Percentiles rank a stretch among this genome's conserved stretches.
These are phyloP conservation scores for Xerocomellus intermedius DNA, from an alignment of 768 basidiomycete genomes.

Conservation along the genomic window DNA sequence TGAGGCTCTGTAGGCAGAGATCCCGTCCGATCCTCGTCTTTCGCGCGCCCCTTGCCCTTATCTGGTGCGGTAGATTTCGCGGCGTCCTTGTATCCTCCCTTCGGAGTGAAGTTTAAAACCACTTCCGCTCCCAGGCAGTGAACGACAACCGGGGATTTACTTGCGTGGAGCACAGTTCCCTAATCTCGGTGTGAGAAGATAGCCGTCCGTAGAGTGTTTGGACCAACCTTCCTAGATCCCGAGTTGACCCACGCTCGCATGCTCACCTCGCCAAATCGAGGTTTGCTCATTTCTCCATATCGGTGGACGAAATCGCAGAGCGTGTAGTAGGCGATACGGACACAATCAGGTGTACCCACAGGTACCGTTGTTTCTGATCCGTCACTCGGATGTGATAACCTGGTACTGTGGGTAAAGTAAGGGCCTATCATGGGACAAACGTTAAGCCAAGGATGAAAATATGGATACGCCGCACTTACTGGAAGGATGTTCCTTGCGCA, in stretches of 20 bases:
- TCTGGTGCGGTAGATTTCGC: not conserved
- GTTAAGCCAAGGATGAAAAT: not conserved
- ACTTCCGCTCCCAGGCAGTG: slow-evolving; percentile 29
- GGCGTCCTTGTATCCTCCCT: slow-evolving; percentile 22
- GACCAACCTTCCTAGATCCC: slow-evolving; percentile 38
- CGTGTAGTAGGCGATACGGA: slow-evolving; percentile 20
- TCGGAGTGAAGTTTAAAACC: slow-evolving; percentile 22
- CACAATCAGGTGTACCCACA: slow-evolving; percentile 20
- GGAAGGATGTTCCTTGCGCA: slow-evolving; percentile 18
- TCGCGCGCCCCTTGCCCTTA: slow-evolving; percentile 14
- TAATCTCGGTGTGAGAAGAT: slow-evolving; percentile 7
- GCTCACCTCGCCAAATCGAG: slow-evolving; percentile 35
- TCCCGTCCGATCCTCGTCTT: slow-evolving; percentile 5
- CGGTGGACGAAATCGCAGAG: slow-evolving; percentile 31
- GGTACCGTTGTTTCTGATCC: slow-evolving; percentile 22
- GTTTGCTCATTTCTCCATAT: slow-evolving; percentile 36
- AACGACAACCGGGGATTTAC: slow-evolving; percentile 18
- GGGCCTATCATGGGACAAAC: slow-evolving; percentile 15
- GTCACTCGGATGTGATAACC: slow-evolving; percentile 10
- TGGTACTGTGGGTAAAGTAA: slow-evolving; percentile 27
- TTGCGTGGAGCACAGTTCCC: slow-evolving; percentile 28
- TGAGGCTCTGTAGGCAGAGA: not conserved
- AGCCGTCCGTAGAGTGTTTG: not conserved
- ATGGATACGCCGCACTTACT: slow-evolving; percentile 17
- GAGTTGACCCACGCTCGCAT: slow-evolving; percentile 43